Base-by-base conservation (phyloP, 345 rosid genomes). In the Salix suchowensis region DNA sequence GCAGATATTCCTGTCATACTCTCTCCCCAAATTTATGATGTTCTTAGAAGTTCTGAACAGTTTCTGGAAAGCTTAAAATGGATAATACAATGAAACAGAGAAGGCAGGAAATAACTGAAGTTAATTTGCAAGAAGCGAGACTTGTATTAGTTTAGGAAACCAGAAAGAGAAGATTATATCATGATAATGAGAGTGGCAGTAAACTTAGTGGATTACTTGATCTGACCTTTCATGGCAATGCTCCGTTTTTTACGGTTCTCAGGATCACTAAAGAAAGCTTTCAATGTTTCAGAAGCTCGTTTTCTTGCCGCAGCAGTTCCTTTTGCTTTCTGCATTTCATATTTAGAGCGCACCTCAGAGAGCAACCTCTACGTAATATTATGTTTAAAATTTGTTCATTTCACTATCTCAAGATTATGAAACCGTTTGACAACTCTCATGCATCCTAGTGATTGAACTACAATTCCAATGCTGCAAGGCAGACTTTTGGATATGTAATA, bases 291-390 rank as follows among this genome's bases (percentile, higher is more conserved):
- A 64, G 98, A 91, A 72, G 92, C 84, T 65, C 52, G 93, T 78
- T 89, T 92, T 87, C 97, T 89, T 24, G 97, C 97, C 60, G 94
- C 92, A 72, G 88, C 84, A 74, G 92, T 90, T 84, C 98, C 90
- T 88, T 88, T 95, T 68, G 91, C 89, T 86, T 86, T 91, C 98
- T 95, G 90, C 73, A 84, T 70, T 72, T 23, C 23, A 32, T 24
- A 73, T 37, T 70, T 14, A 72, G 54, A 64, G 39, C 14, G 6
- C 37, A 64, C 3, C 24, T 40, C 26, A 62, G 28, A 70, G 24
- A 13, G 23, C 6, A 70, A 48, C 6, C 44, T 5, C 21, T 13
- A 6, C 4, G 23, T 21, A 2, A 54, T 42, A n/a, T 64, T 37
- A 12, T 36, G 14, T 44, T 26, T 18, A 48, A 69, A 62, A 69